Conservation (phyloP, 257 asterid genomes). For the Paraleonurus japonicus region DNA sequence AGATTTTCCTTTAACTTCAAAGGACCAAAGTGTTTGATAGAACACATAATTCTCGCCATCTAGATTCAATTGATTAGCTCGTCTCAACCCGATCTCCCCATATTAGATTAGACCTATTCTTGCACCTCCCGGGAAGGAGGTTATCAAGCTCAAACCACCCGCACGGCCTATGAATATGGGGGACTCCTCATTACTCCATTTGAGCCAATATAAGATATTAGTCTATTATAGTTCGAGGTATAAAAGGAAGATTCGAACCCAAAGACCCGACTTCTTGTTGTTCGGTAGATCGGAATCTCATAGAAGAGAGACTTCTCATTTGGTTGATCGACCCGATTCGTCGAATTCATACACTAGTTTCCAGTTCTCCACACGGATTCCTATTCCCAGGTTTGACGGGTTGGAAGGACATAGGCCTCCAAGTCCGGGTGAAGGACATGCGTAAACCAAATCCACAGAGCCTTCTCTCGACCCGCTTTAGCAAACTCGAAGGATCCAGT, state of each 20-base stretch:
- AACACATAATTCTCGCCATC: background rate
- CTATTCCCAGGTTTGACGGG: too few relatives aligned
- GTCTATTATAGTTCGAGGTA: background rate
- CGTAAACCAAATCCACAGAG: too few relatives aligned
- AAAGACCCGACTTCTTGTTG: too few relatives aligned
- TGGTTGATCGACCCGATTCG: too few relatives aligned
- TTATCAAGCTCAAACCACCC: background rate
- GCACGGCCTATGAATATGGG: background rate
- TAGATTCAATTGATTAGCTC: background rate
- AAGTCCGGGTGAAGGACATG: too few relatives aligned
- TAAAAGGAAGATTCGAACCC: background rate
- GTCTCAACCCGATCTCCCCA: background rate
- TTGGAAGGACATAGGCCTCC: too few relatives aligned
- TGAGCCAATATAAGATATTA: background rate
- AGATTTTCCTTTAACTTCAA: background rate
- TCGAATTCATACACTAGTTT: too few relatives aligned
- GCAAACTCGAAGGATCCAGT: too few relatives aligned
- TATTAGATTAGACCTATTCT: background rate
- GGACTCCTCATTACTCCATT: background rate
- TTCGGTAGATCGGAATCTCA: too few relatives aligned
- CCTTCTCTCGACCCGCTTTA: too few relatives aligned
- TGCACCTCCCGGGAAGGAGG: background rate
- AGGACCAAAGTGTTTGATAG: background rate
- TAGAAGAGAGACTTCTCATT: too few relatives aligned
- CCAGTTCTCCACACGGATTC: too few relatives aligned